phyloP scores from a whole-genome alignment of 179 eudicot genomes.

The Amaranthus tricolor region DNA sequence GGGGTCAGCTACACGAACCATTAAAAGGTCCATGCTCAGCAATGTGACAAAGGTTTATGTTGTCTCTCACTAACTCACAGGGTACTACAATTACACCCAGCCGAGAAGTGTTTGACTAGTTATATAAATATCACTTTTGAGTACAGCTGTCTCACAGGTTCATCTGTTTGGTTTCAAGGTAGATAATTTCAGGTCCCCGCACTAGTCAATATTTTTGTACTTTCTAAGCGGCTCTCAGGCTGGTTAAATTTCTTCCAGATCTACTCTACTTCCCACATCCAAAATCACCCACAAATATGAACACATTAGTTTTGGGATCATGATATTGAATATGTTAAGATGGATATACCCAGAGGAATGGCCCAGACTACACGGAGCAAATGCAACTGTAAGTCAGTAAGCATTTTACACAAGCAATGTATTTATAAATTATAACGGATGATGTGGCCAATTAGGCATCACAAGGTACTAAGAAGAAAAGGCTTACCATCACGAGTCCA shows the following conservation, averaged over 20 bases:
- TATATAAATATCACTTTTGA: not conserved
- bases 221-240: not conserved
- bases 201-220: not conserved
- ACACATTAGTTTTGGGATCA: not conserved
- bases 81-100: not conserved
- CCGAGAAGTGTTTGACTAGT: not conserved
- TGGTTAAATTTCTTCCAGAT: not conserved
- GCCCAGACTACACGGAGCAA: not conserved
- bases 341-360: not conserved
- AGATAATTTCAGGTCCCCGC: not conserved
- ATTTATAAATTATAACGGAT: not conserved
- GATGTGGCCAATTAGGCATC: not conserved
- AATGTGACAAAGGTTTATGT: no score
- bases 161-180: not conserved
- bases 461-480: constrained; percentile 7
- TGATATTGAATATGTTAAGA: not conserved
- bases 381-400: not conserved
- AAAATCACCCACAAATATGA: not conserved
- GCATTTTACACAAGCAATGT: not conserved
- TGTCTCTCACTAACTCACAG: no score
- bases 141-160: not conserved
- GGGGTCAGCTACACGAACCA: no score
- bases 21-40: no score
- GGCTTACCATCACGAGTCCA: constrained; percentile 97
- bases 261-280: not conserved